Conservation (phyloP, 768 basidiomycete genomes). For the Termitomyces eurrhizus region DNA sequence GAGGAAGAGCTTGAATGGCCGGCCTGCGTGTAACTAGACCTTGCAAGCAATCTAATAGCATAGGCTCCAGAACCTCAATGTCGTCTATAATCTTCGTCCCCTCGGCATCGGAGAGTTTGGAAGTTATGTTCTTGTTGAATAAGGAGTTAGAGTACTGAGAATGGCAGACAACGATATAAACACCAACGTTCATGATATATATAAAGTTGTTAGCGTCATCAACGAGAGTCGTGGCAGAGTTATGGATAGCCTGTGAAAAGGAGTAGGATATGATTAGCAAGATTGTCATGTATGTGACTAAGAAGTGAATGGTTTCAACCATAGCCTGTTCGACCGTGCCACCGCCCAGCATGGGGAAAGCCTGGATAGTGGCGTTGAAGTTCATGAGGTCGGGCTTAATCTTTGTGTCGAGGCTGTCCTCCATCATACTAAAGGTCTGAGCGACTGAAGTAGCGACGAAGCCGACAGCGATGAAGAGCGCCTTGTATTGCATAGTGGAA, state of each 20-base stretch:
- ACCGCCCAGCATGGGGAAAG: too few species aligned
- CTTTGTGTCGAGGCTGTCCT: too few species aligned
- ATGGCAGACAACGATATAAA: not conserved
- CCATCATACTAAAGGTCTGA: too few species aligned
- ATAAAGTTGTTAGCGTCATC: not conserved
- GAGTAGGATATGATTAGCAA: not conserved
- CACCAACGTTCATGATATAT: not conserved
- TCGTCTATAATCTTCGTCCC: not conserved
- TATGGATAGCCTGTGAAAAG: not conserved
- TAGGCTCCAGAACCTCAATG: not conserved
- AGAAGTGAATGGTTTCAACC: too few species aligned
- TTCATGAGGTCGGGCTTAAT: too few species aligned
- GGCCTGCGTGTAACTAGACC: not conserved
- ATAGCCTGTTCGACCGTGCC: too few species aligned
- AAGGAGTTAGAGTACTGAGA: not conserved
- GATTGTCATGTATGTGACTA: not conserved
- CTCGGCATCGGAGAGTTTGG: not conserved
- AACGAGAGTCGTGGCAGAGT: not conserved
- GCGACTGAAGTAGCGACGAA: too few species aligned
- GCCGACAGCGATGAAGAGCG: not conserved
- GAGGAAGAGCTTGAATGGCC: not conserved
- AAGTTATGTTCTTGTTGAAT: not conserved
- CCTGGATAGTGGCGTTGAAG: too few species aligned
- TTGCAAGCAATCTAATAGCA: not conserved
- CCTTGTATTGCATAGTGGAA: not conserved